Evolutionary conservation across 148 eudicot species (phyloP), one percentile per base, ranked within the genome.

Genomic region (Chenopodium quinoa): DNA sequence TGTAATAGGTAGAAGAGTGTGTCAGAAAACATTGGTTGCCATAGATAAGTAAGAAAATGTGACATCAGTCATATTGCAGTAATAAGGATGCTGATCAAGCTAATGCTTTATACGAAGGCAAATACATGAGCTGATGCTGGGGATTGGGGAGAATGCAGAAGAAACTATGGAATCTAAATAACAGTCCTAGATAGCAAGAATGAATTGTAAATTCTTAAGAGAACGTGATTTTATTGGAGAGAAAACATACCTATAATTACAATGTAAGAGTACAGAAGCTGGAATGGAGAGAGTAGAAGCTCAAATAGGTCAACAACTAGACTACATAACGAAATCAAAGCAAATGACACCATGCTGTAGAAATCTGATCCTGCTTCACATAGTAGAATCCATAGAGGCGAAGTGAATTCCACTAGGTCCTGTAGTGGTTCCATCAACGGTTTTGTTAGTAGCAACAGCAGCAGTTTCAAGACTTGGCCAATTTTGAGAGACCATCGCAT

Each of bases 341-440:
- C 47, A 87, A 29, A 80, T 75, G 84, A 66, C 79, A 89, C 76
- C n/a, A 89, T 80, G 83, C 79, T 78, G 83, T 82, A 87, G 23
- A 89, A 27, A 50, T 84, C 86, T 78, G 84, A 79, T 82, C 79
- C 89, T 86, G 85, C 83, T 85, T 83, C 34, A 79, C 87, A 78
- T 90, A 91, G 83, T 80, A 87, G 69, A 88, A 46, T 78, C 97
- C 94, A 90, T 27, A 92, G 79, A 27, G 99, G 99, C 76, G 87
- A 83, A 63, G 91, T 73, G 76, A 90, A 66, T 67, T 90, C 87
- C 80, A 89, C 63, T 17, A 89, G 76, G 63, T 86, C 93, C 54
- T 75, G 76, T 54, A 96, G 78, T 7, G 99, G 99, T 29, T 88
- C 97, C 32, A 83, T 79, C 80, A 96, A 60, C 78, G 99, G 99